Base-by-base conservation (phyloP, 2,329 filamentous ascomycete genomes). In the Coniochaeta ligniaria region DNA sequence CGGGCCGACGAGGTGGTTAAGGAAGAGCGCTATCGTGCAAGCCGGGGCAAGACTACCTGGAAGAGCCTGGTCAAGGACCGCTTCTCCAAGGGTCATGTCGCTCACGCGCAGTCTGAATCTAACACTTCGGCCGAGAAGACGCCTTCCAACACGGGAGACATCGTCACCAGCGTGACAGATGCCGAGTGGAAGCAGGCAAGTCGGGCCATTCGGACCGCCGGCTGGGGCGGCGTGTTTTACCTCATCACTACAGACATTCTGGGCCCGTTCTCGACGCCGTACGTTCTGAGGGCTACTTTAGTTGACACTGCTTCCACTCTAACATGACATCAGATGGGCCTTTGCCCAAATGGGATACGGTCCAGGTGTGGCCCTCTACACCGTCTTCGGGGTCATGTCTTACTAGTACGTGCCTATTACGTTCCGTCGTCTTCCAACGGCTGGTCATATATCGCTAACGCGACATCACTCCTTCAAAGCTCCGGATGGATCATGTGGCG, bases 211-310 rank as follows among this genome's bases (percentile, higher is more conserved):
- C 50, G 60, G 24, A 60, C 60, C 6, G 60, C 60, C 8, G 38
- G 57, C 12, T 59, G 58, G 58, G 60, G 58, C 5, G 60, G 50
- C 17, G 71, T 76, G 45, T 82, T 82, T 64, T 80, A 78, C 58
- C 70, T 80, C 57, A 80, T 80, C 65, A 79, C 78, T 9, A 80
- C 78, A 1, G 78, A 80, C 62, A 76, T 80, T 55, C 67, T 80
- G 6, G 78, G 78, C 0, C 76, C 76, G 1, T 77, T 72, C 59
- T 75, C 73, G 24, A 71, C 75, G 11, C 73, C 73, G 2, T 73
- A 63, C 52, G 69, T 69, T 17, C 67, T 71, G 60, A 66, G 66
- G 22, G 64, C 70, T 17, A 67, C 31, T 33, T 9, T 9, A 33
- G 31, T 33, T 33, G 31, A 33, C 31, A 33, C 31, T 33, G 9